Evolutionary conservation across 352 stramenopile genomes (phyloP).

Genomic region (Plasmopara halstedii): DNA sequence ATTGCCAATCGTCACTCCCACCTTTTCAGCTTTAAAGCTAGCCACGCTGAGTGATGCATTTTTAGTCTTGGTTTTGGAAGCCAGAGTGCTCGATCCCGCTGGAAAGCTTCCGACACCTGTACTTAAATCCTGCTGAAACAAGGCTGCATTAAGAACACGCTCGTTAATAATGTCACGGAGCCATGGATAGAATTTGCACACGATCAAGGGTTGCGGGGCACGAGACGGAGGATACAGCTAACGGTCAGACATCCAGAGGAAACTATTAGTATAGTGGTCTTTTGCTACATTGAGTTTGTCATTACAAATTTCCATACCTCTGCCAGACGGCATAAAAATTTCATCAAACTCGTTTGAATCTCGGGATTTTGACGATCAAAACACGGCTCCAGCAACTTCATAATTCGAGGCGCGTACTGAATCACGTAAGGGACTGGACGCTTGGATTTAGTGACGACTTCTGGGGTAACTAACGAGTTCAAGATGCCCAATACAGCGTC

Average conservation of each 20-base stretch:
- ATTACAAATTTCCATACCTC: slow-evolving; percentile 36
- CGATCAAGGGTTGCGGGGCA: slow-evolving; percentile 58
- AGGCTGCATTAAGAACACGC: slow-evolving; percentile 54
- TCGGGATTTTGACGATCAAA: slow-evolving; percentile 80
- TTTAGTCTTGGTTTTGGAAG: slow-evolving; percentile 39
- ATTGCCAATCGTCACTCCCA: slow-evolving; percentile 9
- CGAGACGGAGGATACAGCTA: slow-evolving; percentile 74
- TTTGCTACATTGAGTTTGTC: too few species aligned
- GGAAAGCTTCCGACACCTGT: slow-evolving; percentile 3
- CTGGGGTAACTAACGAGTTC: slow-evolving; percentile 70
- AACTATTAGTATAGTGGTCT: neutral
- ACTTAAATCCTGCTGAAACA: slow-evolving; percentile 50
- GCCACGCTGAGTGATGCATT: slow-evolving; percentile 15
- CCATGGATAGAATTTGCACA: slow-evolving; percentile 86
- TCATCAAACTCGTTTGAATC: slow-evolving; percentile 62
- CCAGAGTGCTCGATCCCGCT: slow-evolving; percentile 2
- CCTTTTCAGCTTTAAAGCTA: slow-evolving; percentile 21
- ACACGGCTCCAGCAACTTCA: slow-evolving; percentile 85
- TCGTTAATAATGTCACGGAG: slow-evolving; percentile 82
- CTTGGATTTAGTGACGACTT: slow-evolving; percentile 70
- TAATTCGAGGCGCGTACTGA: slow-evolving; percentile 82
- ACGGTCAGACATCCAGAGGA: neutral
- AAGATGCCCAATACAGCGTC: slow-evolving; percentile 83
- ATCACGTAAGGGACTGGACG: slow-evolving; percentile 74
- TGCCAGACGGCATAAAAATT: slow-evolving; percentile 63